Percentiles rank a stretch among this genome's conserved stretches.
These are phyloP conservation scores for Magnolia kwangsiensis DNA, from an alignment of 164 flowering plant species.

Conservation along the genomic window DNA sequence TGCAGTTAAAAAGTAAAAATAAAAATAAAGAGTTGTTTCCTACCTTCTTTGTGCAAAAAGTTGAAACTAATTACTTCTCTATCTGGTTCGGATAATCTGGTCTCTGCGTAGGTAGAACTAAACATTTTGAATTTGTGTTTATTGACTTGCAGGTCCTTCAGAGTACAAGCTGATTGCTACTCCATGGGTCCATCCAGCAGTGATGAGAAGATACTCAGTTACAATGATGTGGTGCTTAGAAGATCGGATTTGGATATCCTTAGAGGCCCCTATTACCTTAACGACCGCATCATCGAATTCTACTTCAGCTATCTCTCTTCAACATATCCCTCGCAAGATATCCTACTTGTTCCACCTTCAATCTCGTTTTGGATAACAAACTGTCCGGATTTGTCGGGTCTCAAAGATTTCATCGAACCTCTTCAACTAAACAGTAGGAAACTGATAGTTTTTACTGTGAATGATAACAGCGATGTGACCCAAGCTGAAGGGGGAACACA, in stretches of 20 bases:
- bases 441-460: slow-evolving; percentile 62
- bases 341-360: slow-evolving; percentile 68
- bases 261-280: slow-evolving; percentile 57
- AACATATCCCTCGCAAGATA: slow-evolving; percentile 36
- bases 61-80: not conserved
- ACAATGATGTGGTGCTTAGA: slow-evolving; percentile 78
- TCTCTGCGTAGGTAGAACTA: not conserved
- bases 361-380: slow-evolving; percentile 72
- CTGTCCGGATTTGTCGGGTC: slow-evolving; percentile 42
- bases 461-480: slow-evolving; percentile 59
- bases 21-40: not conserved
- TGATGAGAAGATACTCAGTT: slow-evolving; percentile 76
- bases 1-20: too few species aligned
- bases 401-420: slow-evolving; percentile 59
- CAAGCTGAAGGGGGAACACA: slow-evolving; percentile 76
- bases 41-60: not conserved
- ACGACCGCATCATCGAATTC: slow-evolving; percentile 88
- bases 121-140: too few species aligned
- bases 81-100: not conserved
- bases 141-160: not conserved
- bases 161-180: not conserved
- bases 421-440: slow-evolving; percentile 48
- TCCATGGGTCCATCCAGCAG: slow-evolving; percentile 13
- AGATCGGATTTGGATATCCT: slow-evolving; percentile 73
- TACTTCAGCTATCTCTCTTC: slow-evolving; percentile 68